Evolutionary conservation across 345 rosid genomes (phyloP), one percentile per base, ranked within the genome.

Genomic region (Punica granatum): DNA sequence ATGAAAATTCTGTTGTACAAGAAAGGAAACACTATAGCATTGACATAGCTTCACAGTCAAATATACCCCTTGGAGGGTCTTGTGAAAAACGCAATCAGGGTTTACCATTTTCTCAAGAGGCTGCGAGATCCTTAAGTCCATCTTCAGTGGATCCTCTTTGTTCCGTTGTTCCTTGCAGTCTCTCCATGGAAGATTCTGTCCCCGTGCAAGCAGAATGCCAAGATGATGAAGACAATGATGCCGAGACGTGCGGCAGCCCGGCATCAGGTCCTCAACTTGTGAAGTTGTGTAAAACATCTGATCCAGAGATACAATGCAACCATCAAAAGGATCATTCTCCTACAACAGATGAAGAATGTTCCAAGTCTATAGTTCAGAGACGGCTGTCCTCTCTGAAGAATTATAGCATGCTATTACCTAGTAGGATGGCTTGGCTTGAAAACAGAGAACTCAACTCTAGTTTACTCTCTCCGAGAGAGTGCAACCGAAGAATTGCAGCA

Each of bases 141-240:
- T 74, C 84, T 7, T 71, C 43, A 48, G 70, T 72, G 41, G 93
- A 85, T 75, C 89, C 90, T 72, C 93, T 88, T 75, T 85, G 93
- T 78, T 85, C 90, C 28, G 26, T 85, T 73, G 90, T 88, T 67
- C 89, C 88, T 60, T 88, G 93, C 75, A 85, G 90, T 66, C 70
- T 88, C 60, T 73, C 90, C 48, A n/a, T 67, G 33, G 86, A 78
- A 60, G 56, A 70, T 73, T 63, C 69, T 44, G 66, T 37, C 65
- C 69, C 75, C 64, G 58, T 70, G 26, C 71, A 49, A 58, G 67
- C 41, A 63, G 69, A 59, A 65, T 44, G 69, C 63, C 74, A 65
- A 66, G 76, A 67, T 69, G 67, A 53, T 63, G 64, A 59, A 41
- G 74, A 70, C 59, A 74, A 8, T 72, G 67, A 64, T 76, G 70